Percentiles rank a stretch among this genome's conserved stretches.
Conservation (phyloP, 805 yeast species). For the Jamesozyma gamospora region DNA sequence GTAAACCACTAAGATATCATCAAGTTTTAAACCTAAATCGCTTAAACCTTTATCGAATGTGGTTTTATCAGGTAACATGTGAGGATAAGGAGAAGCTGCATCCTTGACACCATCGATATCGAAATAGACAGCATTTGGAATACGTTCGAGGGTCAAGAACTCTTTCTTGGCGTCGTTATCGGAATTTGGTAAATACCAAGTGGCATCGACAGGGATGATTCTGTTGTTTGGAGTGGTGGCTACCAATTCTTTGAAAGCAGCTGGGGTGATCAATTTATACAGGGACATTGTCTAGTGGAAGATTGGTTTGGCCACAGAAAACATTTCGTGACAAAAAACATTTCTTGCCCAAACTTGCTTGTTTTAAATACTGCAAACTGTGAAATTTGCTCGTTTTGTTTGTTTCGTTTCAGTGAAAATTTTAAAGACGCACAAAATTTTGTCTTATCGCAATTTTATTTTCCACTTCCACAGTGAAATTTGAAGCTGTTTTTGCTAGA, state of each 20-base stretch:
- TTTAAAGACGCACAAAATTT: no score
- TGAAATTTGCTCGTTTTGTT: no score
- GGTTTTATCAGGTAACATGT: slow-evolving; percentile 67
- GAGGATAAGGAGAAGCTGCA: slow-evolving; percentile 59
- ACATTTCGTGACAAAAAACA: no score
- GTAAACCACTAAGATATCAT: slow-evolving; percentile 66
- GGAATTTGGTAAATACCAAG: slow-evolving; percentile 85
- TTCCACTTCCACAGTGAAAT: no score
- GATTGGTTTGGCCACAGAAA: no score
- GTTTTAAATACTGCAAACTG: no score
- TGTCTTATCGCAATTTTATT: no score
- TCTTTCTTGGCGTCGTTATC: slow-evolving; percentile 53
- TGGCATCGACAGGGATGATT: slow-evolving; percentile 64
- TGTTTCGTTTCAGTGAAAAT: no score
- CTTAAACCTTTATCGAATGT: slow-evolving; percentile 46
- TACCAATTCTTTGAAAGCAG: slow-evolving; percentile 14
- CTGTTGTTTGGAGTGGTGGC: slow-evolving; percentile 20
- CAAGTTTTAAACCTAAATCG: slow-evolving; percentile 43
- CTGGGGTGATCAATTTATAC: slow-evolving; percentile 24
- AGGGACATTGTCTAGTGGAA: no score
- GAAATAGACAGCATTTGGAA: slow-evolving; percentile 60
- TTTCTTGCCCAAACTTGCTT: no score
- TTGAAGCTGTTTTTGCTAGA: no score
- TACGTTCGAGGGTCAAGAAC: slow-evolving; percentile 43
- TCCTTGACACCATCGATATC: slow-evolving; percentile 69